phyloP scores from a whole-genome alignment of 2,329 filamentous ascomycete species.

The Thelonectria blattea region DNA sequence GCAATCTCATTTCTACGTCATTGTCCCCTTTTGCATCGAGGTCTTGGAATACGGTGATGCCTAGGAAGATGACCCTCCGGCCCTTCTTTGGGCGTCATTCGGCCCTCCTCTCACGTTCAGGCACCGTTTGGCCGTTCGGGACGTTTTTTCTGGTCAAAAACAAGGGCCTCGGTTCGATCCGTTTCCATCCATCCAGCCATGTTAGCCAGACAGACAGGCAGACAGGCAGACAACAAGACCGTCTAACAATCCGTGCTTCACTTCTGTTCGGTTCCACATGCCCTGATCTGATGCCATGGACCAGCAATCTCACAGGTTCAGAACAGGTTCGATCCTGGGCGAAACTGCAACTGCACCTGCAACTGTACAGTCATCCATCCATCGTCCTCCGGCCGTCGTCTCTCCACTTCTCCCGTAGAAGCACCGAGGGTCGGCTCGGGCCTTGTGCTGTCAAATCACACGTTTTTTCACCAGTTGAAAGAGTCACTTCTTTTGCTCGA shows the following conservation, averaged over 20 bases:
- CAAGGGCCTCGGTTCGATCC: constrained; percentile 13
- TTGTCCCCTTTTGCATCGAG: neutral
- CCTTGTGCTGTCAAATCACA: neutral
- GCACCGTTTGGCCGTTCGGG: neutral
- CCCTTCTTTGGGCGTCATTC: constrained; percentile 1
- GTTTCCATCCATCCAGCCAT: neutral
- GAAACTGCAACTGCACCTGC: neutral
- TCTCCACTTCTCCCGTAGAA: constrained; percentile 20
- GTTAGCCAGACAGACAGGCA: no score
- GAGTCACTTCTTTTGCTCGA: neutral
- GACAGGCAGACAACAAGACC: neutral
- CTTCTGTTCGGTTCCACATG: neutral
- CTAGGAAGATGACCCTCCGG: no score
- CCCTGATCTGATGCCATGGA: constrained; percentile 7
- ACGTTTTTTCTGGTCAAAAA: neutral
- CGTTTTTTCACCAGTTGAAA: neutral
- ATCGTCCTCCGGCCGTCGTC: neutral
- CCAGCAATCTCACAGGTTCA: no score
- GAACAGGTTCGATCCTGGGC: neutral
- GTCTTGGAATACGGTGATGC: neutral
- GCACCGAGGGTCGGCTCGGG: constrained; percentile 25
- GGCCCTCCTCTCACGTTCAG: neutral
- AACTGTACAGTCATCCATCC: neutral
- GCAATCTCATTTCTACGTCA: neutral
- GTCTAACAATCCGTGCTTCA: neutral